phyloP scores from a whole-genome alignment of 352 stramenopile genomes.

The Phytophthora sojae region DNA sequence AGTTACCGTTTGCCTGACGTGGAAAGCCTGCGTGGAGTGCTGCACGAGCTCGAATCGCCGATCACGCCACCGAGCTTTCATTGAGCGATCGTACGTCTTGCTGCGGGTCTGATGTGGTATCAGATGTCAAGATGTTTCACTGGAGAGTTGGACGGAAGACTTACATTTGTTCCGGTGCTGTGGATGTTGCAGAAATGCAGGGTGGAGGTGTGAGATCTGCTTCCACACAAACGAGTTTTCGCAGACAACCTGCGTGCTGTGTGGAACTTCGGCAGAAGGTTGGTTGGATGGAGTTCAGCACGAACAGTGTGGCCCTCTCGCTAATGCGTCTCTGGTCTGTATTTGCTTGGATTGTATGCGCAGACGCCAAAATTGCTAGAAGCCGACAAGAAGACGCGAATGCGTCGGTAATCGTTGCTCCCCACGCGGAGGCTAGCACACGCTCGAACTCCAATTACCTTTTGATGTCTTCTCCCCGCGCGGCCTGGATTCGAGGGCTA shows the following conservation, averaged over 20 bases:
- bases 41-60: slow-evolving; percentile 47
- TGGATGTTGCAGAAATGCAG: slow-evolving; percentile 49
- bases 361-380: slow-evolving; percentile 26
- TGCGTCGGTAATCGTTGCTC: slow-evolving; percentile 14
- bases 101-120: slow-evolving; percentile 12
- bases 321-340: background rate
- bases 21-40: slow-evolving; percentile 61
- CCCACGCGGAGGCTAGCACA: slow-evolving; percentile 23
- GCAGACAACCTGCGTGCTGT: slow-evolving; percentile 60
- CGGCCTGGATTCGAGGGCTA: slow-evolving; percentile 14
- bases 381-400: slow-evolving; percentile 24
- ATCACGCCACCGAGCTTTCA: slow-evolving; percentile 55
- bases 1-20: slow-evolving; percentile 53
- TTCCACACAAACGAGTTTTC: slow-evolving; percentile 64
- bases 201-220: slow-evolving; percentile 63
- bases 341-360: background rate
- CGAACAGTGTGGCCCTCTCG: background rate
- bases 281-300: background rate
- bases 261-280: slow-evolving; percentile 53
- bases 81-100: slow-evolving; percentile 48
- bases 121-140: slow-evolving; percentile 1
- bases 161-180: slow-evolving; percentile 15
- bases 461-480: slow-evolving; percentile 39
- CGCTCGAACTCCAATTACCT: slow-evolving; percentile 41
- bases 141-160: slow-evolving; percentile 2